A percentile compares a stretch with the other conserved stretches of the same genome.
Conservation (phyloP, 352 stramenopile species). For the Globisporangium yorkense region DNA sequence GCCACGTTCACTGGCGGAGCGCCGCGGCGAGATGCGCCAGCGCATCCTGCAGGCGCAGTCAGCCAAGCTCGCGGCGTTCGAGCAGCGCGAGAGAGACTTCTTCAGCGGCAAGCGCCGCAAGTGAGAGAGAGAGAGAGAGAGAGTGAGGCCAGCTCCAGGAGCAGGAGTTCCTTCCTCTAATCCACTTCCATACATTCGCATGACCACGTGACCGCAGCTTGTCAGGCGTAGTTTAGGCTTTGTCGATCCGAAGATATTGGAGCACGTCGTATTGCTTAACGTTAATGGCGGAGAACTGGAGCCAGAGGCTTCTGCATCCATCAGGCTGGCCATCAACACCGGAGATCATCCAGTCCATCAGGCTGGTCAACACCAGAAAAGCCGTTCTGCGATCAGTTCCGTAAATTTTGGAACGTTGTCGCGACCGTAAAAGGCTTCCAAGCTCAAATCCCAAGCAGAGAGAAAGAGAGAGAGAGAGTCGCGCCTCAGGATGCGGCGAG, state of each 20-base stretch:
- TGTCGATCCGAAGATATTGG: no score
- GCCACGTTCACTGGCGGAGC: conserved; percentile 18
- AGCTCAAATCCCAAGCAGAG: not conserved
- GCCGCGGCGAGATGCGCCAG: conserved; percentile 13
- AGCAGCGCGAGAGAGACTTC: conserved; percentile 18
- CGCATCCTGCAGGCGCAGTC: conserved; percentile 17
- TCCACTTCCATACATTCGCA: not conserved
- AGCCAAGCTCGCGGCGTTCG: conserved; percentile 15
- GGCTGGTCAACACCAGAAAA: no score
- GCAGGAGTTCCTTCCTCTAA: no score
- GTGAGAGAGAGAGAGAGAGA: conserved; percentile 9
- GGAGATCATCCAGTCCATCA: no score
- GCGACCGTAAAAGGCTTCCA: not conserved
- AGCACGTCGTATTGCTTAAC: no score
- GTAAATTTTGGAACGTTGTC: no score
- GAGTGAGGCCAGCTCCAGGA: not conserved
- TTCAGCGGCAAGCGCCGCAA: conserved; percentile 20
- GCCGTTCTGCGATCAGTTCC: no score
- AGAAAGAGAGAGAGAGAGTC: not conserved
- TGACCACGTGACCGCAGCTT: not conserved
- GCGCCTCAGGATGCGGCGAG: conserved; percentile 16
- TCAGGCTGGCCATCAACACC: no score
- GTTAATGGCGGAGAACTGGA: no score
- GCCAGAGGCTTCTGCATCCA: no score
- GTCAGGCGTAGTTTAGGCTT: no score